A percentile compares a stretch with the other conserved stretches of the same genome.
Conservation (phyloP, 1,284 basidiomycete species). For the Chondrostereum purpureum region DNA sequence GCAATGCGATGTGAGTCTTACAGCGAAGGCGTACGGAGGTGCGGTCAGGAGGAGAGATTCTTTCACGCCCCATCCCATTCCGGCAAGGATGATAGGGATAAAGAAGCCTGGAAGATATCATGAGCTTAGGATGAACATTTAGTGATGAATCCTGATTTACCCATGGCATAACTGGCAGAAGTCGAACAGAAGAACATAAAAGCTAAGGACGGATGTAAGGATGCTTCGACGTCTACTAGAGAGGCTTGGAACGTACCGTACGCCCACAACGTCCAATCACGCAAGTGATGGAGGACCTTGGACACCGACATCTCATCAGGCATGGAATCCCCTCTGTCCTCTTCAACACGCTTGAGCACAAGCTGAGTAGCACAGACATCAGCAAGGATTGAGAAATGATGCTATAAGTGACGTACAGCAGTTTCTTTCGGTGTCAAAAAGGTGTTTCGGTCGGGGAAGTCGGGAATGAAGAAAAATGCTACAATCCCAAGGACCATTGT, state of each 20-base stretch:
- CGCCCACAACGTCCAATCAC: constrained; percentile 38
- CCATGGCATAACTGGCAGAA: constrained; percentile 27
- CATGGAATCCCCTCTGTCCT: constrained; percentile 37
- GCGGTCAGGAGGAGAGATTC: constrained; percentile 8
- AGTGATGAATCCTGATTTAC: not conserved
- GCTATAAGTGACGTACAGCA: constrained; percentile 8
- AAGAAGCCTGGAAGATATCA: constrained; percentile 9
- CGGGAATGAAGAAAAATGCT: constrained; percentile 32
- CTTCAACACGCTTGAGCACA: constrained; percentile 34
- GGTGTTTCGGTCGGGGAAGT: constrained; percentile 36
- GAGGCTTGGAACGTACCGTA: constrained; percentile 23
- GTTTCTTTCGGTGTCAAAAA: constrained; percentile 36
- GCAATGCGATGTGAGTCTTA: constrained; percentile 2
- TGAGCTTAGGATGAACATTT: not conserved
- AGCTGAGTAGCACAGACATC: constrained; percentile 12
- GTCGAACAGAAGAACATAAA: constrained; percentile 35
- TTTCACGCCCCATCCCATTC: constrained; percentile 10
- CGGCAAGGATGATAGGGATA: constrained; percentile 8
- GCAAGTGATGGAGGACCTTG: constrained; percentile 29
- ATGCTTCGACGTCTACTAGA: not conserved
- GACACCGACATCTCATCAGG: constrained; percentile 29
- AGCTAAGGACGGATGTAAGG: constrained; percentile 18
- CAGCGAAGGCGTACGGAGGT: constrained; percentile 11
- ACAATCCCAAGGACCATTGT: constrained; percentile 30
- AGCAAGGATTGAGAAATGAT: not conserved